Base-by-base conservation (phyloP, 2,329 filamentous ascomycete genomes). In the Claviceps digitariae region DNA sequence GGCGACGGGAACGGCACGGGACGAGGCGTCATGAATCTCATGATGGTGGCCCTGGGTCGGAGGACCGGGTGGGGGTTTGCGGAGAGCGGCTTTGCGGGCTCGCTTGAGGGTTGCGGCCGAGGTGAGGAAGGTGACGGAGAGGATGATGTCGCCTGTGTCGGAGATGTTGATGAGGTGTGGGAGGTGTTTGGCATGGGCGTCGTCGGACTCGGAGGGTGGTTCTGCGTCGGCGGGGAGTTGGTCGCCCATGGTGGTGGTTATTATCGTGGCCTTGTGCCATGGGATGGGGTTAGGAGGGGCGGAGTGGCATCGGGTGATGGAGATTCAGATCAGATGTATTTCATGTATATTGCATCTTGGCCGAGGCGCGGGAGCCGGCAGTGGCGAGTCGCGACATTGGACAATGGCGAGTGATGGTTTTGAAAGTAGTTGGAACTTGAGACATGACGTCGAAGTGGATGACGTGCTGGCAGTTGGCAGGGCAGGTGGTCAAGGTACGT, bases 121-220 rank as follows among this genome's bases (percentile, higher is more conserved):
- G 38, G 78, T 82, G 56, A 82, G 76, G 61, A 88, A 86, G 8
- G 75, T 75, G 38, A 88, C 76, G 56, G 82, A 75, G 15, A 90
- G 74, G 34, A 89, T 64, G 21, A 88, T 66, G 61, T 89, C 82
- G 38, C 86, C 86, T 17, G 70, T 67, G 4, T 72, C 59, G 23
- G 74, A 74, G 50, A 88, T 76, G 34, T 73, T 69, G 45, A 81
- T 64, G 52, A 80, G 38, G 23, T 51, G 53, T 6, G 40, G 29
- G 52, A 38, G 25, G 20, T 64, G 61, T 54, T 48, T 21, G 47
- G 43, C 43, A 2, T 36, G 27, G 31, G 49, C 20, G 41, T 23
- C 20, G 45, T 23, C 15, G 38, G 25, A 27, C 25, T 49, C 46
- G 31, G 45, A 47, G 41, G 45, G 15, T 34, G 51, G 17, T 36